Conservation (phyloP, 228 moss, liverwort and hornwort species). For the Sphagnum magellanicum region DNA sequence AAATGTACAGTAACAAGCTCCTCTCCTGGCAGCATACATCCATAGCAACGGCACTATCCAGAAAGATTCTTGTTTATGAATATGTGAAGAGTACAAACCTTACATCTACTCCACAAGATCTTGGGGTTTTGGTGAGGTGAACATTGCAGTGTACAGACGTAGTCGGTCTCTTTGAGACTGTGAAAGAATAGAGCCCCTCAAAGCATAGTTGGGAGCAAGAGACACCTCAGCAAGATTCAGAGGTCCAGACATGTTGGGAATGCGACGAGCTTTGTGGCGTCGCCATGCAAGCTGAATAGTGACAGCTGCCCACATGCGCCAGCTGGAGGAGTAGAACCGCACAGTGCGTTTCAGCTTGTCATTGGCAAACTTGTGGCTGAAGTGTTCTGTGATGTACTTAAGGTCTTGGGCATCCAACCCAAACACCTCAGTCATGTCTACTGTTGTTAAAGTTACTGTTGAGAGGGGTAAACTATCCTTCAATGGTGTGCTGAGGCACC, state of each 20-base stretch:
- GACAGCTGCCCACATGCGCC: slow-evolving; percentile 48
- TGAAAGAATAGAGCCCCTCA: neutral
- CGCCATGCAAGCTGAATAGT: slow-evolving; percentile 40
- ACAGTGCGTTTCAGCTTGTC: slow-evolving; percentile 33
- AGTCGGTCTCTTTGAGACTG: slow-evolving; percentile 7
- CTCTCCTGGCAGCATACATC: too few species aligned
- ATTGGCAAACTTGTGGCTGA: slow-evolving; percentile 41
- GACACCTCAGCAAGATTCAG: slow-evolving; percentile 1
- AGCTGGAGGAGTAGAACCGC: slow-evolving; percentile 35
- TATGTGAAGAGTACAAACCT: too few species aligned
- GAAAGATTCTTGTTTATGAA: too few species aligned
- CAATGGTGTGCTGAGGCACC: slow-evolving; percentile 38
- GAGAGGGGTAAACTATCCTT: slow-evolving; percentile 35
- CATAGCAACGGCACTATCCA: too few species aligned
- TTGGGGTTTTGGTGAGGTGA: slow-evolving; percentile 14
- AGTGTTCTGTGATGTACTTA: slow-evolving; percentile 41
- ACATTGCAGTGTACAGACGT: slow-evolving; percentile 15
- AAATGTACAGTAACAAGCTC: too few species aligned
- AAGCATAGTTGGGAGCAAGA: neutral
- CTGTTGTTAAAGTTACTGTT: slow-evolving; percentile 32
- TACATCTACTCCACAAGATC: neutral
- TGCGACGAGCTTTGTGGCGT: slow-evolving; percentile 18
- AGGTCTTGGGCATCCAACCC: slow-evolving; percentile 43
- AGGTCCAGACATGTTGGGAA: neutral
- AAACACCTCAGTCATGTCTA: slow-evolving; percentile 26